phyloP scores from a whole-genome alignment of 345 rosid genomes.

The Erucastrum elatum region DNA sequence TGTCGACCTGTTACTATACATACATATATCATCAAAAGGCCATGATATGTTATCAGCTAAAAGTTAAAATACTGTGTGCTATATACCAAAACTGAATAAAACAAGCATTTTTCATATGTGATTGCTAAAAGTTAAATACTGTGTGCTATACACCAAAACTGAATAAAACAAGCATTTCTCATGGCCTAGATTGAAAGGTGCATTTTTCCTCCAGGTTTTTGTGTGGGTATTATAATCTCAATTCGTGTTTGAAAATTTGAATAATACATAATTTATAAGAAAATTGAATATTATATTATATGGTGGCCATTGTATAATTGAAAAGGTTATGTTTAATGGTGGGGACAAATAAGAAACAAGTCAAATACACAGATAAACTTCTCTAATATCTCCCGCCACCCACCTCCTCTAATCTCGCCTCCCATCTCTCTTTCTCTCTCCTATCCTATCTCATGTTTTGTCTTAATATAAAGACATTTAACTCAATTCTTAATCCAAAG shows the following conservation, averaged over 20 bases:
- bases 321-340: slow-evolving; percentile 31
- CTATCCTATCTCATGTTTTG: slow-evolving; percentile 1
- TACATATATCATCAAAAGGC: background rate
- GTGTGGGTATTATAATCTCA: slow-evolving; percentile 1
- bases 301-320: slow-evolving; percentile 33
- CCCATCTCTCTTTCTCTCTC: slow-evolving; percentile 29
- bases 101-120: background rate
- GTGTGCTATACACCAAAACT: background rate
- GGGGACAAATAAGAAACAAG: slow-evolving; percentile 25
- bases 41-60: background rate
- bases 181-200: slow-evolving; percentile 2
- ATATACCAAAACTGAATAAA: background rate
- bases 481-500: slow-evolving; percentile 19
- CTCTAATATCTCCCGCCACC: slow-evolving; percentile 46
- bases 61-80: background rate
- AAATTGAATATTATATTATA: background rate
- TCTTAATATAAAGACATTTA: slow-evolving; percentile 31
- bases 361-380: slow-evolving; percentile 38
- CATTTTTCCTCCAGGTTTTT: background rate
- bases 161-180: background rate
- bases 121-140: background rate
- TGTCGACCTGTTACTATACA: background rate
- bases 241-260: background rate
- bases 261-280: background rate
- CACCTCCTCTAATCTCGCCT: slow-evolving; percentile 46